A percentile compares a stretch with the other conserved stretches of the same genome.
These are phyloP conservation scores for Cyclotella atomus DNA, from an alignment of 108 stramenopile genomes.

Conservation along the genomic window DNA sequence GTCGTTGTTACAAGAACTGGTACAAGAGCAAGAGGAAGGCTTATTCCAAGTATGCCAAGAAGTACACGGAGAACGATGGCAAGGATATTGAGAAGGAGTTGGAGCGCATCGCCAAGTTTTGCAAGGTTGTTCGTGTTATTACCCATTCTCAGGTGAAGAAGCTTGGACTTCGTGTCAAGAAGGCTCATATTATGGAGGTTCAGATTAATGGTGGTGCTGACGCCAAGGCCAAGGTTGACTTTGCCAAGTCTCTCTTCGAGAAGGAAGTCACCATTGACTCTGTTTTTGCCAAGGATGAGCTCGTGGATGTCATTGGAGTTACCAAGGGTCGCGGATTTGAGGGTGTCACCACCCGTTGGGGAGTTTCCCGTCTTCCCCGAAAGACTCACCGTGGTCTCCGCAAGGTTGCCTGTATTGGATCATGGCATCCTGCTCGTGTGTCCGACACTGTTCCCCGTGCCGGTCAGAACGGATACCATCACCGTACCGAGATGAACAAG, in stretches of 20 bases:
- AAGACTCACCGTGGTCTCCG: constrained; percentile 99
- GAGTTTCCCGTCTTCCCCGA: constrained; percentile 98
- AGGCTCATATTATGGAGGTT: constrained; percentile 99
- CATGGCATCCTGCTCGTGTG: constrained; percentile 99
- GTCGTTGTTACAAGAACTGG: constrained; percentile 99
- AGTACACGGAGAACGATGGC: constrained; percentile 91
- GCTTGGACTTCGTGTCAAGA: constrained; percentile 97
- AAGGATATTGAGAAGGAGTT: constrained; percentile 96
- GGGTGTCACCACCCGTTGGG: constrained; percentile 99
- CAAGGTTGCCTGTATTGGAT: constrained; percentile 99
- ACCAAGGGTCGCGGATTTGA: constrained; percentile 99
- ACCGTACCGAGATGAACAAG: constrained; percentile 99
- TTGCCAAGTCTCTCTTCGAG: constrained; percentile 97
- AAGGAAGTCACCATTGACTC: constrained; percentile 95
- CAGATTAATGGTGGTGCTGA: constrained; percentile 98
- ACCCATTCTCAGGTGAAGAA: constrained; percentile 98
- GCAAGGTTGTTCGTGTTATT: constrained; percentile 97
- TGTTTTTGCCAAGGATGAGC: constrained; percentile 97
- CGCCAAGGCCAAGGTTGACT: constrained; percentile 98
- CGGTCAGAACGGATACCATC: constrained; percentile 99
- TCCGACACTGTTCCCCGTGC: constrained; percentile 96
- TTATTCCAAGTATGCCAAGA: constrained; percentile 99
- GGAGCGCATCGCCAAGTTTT: constrained; percentile 98
- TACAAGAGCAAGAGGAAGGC: constrained; percentile 99
- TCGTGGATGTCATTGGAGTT: constrained; percentile 95